phyloP scores from a whole-genome alignment of 1,284 basidiomycete genomes.

The Ceratobasidium sp. region DNA sequence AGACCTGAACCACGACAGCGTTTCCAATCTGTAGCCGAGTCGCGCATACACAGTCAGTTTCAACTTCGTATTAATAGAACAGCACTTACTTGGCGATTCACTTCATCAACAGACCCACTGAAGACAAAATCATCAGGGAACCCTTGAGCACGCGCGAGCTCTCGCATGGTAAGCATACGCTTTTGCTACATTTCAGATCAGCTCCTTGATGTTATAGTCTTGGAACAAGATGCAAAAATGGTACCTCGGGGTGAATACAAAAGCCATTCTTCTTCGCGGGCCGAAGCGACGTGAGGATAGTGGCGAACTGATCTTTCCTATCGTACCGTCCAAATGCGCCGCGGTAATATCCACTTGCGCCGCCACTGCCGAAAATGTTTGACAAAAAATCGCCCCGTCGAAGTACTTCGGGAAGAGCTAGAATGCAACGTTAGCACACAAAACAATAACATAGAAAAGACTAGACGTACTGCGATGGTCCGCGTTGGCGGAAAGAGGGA shows the following conservation, averaged over 20 bases:
- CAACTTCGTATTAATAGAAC: not conserved
- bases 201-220: not conserved
- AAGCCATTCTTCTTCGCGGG: conserved; percentile 38
- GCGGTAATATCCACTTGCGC: conserved; percentile 35
- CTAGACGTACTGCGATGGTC: conserved; percentile 20
- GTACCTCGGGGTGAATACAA: conserved; percentile 34
- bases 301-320: conserved; percentile 6
- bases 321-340: conserved; percentile 36
- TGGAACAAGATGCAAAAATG: not conserved
- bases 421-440: not conserved
- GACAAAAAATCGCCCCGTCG: conserved; percentile 22
- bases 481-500: conserved; percentile 22
- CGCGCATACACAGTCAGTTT: not conserved
- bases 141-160: conserved; percentile 38
- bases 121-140: conserved; percentile 33
- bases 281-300: conserved; percentile 27
- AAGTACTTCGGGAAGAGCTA: conserved; percentile 16
- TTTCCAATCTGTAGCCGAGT: conserved; percentile 24
- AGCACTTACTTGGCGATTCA: conserved; percentile 33
- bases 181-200: conserved; percentile 18
- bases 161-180: conserved; percentile 36
- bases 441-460: not conserved
- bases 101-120: conserved; percentile 22
- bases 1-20: conserved; percentile 23
- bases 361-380: conserved; percentile 37